phyloP scores from a whole-genome alignment of 495 filamentous ascomycete genomes.

The Aspergillus steynii region DNA sequence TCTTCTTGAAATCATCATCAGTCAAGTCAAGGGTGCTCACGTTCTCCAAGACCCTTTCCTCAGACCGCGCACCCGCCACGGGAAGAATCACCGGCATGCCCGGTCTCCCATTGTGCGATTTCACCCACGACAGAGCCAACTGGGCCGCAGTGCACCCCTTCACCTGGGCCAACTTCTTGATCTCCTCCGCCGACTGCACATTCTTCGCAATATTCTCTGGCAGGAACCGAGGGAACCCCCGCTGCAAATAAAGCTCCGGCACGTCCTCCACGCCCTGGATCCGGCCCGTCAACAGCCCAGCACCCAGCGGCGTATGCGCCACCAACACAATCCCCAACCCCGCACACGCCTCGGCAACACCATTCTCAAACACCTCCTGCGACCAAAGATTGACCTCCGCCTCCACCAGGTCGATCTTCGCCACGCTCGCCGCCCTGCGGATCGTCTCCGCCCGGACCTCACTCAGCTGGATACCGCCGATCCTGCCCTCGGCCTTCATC shows the following conservation, averaged over 20 bases:
- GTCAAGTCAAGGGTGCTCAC: constrained; percentile 41
- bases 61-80: constrained; percentile 68
- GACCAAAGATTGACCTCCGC: constrained; percentile 66
- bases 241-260: constrained; percentile 45
- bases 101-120: constrained; percentile 44
- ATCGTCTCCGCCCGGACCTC: constrained; percentile 66
- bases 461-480: constrained; percentile 59
- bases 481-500: constrained; percentile 46
- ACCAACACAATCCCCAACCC: constrained; percentile 62
- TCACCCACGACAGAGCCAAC: constrained; percentile 69
- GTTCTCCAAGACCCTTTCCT: constrained; percentile 51
- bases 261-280: constrained; percentile 61
- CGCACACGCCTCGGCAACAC: constrained; percentile 61
- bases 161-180: constrained; percentile 61
- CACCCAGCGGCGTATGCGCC: constrained; percentile 56
- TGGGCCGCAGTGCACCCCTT: constrained; percentile 70
- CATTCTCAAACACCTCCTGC: constrained; percentile 61
- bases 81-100: constrained; percentile 66
- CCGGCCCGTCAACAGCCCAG: constrained; percentile 54
- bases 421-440: constrained; percentile 58
- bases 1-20: constrained; percentile 48
- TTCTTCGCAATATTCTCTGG: constrained; percentile 68
- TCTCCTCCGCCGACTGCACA: constrained; percentile 57
- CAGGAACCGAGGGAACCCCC: constrained; percentile 59
- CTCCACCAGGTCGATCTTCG: constrained; percentile 64